Evolutionary conservation across 2,329 filamentous ascomycete genomes (phyloP), one percentile per base, ranked within the genome.

Genomic region (Paraphoma chrysanthemicola): DNA sequence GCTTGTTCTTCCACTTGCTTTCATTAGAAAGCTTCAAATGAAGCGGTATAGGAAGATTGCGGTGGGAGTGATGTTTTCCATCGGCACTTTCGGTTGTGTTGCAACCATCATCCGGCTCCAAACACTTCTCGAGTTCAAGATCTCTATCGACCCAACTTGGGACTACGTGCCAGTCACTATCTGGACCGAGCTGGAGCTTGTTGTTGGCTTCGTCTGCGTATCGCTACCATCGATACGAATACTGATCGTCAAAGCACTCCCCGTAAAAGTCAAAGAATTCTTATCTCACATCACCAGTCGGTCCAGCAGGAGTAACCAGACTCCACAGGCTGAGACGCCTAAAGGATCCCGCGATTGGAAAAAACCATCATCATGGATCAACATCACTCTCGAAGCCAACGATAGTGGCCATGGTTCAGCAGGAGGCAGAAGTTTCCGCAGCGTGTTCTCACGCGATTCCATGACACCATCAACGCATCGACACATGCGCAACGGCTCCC

Each of bases 121-220:
- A 1, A 54, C 65, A 11, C 58, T 71, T 12, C 56, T 63, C 11
- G 41, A 38, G 1, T 67, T 71, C 56, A 58, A 59, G 16, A 61
- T 63, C 12, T 64, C 59, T 4, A 50, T 67, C 28, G 67, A 69
- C 39, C 57, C 63, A 2, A 67, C 64, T 8, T 70, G 62, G 66
- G 64, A 66, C 44, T 67, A 70, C 48, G 59, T 64, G 1, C 57
- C 65, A 1, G 49, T 58, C 18, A 67, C 62, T 6, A 60, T 67
- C n/a, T 69, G 65, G 65, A 66, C 67, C 1, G 60, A 59, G 43
- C 47, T 68, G 6, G 67, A 69, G 16, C 60, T 68, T 6, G 52
- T 33, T 9, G 54, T 54, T 10, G 59, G 57, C 17, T 64, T 63
- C 33, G 43, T 51, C 29, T 67, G 62, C 44, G 53, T 64, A 16